phyloP scores from a whole-genome alignment of 2,329 filamentous ascomycete genomes.

The Colletotrichum chrysophilum region DNA sequence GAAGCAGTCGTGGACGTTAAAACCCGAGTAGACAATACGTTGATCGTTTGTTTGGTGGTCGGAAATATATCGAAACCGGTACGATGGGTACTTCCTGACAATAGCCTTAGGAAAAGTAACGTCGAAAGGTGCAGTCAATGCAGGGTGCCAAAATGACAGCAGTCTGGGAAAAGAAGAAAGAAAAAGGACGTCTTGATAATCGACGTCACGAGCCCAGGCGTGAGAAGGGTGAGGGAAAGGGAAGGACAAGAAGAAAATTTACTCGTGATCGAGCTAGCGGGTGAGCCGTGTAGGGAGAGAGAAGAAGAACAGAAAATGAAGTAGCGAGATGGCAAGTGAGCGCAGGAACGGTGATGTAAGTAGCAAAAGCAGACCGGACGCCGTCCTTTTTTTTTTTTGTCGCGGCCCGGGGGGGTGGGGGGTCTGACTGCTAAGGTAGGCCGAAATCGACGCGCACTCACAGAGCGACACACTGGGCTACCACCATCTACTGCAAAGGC shows the following conservation, averaged over 20 bases:
- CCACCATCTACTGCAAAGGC: not conserved
- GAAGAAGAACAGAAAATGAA: not conserved
- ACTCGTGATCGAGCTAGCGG: not conserved
- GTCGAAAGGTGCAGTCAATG: slow-evolving; percentile 15
- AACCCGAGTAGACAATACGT: not conserved
- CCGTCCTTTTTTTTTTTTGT: not conserved
- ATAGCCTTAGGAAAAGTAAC: not conserved
- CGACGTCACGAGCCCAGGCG: not conserved
- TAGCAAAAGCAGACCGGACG: not conserved
- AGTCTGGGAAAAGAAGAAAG: not conserved
- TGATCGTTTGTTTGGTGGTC: not conserved
- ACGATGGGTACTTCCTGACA: not conserved
- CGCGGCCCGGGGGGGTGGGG: not conserved
- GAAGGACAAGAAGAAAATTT: slow-evolving; percentile 12
- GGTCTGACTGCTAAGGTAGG: not conserved
- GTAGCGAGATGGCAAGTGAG: not conserved
- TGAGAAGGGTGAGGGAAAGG: not conserved
- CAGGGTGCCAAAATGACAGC: not conserved
- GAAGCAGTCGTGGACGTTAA: too few species aligned
- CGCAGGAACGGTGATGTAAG: not conserved
- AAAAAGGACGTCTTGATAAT: not conserved
- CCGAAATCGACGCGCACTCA: not conserved
- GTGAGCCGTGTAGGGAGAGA: not conserved
- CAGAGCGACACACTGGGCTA: not conserved
- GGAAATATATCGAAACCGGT: slow-evolving; percentile 11